These are phyloP conservation scores for Flaveria sonorensis DNA, from an alignment of 129 eudicot genomes.

Conservation along the genomic window DNA sequence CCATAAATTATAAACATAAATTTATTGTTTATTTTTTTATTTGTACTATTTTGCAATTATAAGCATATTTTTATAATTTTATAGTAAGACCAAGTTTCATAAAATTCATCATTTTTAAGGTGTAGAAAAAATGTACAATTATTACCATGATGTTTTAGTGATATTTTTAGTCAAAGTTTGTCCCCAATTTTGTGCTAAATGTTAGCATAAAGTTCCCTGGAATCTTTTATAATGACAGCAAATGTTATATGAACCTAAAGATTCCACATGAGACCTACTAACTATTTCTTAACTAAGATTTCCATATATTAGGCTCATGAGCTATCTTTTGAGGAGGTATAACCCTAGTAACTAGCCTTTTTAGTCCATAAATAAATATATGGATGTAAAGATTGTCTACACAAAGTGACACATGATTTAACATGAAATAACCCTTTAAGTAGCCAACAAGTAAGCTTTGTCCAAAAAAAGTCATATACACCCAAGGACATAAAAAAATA, in stretches of 20 bases:
- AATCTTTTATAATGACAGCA: slow-evolving; percentile 6
- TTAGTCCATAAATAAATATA: slow-evolving; percentile 21
- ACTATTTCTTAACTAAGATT: slow-evolving; percentile 11
- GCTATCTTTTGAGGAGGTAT: slow-evolving; percentile 19
- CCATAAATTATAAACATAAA: too few relatives aligned
- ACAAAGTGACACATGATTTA: slow-evolving; percentile 33
- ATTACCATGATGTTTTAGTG: too few relatives aligned
- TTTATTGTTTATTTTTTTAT: too few relatives aligned
- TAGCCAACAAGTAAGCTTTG: slow-evolving; percentile 15
- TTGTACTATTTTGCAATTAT: too few relatives aligned
- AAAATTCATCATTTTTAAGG: too few relatives aligned
- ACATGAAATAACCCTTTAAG: slow-evolving; percentile 32
- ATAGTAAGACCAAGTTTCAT: too few relatives aligned
- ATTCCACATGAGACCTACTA: slow-evolving; percentile 24
- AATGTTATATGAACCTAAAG: slow-evolving; percentile 30
- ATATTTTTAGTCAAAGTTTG: not conserved
- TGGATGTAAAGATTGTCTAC: slow-evolving; percentile 24
- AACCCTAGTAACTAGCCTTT: slow-evolving; percentile 34
- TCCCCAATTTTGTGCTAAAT: slow-evolving; percentile 28
- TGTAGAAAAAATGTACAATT: too few relatives aligned
- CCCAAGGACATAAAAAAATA: too few relatives aligned
- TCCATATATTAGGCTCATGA: slow-evolving; percentile 32
- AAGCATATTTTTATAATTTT: too few relatives aligned
- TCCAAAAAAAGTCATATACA: not conserved
- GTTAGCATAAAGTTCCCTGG: slow-evolving; percentile 19